Conservation (phyloP, 2,329 filamentous ascomycete genomes). For the Trichoderma aggressivum region DNA sequence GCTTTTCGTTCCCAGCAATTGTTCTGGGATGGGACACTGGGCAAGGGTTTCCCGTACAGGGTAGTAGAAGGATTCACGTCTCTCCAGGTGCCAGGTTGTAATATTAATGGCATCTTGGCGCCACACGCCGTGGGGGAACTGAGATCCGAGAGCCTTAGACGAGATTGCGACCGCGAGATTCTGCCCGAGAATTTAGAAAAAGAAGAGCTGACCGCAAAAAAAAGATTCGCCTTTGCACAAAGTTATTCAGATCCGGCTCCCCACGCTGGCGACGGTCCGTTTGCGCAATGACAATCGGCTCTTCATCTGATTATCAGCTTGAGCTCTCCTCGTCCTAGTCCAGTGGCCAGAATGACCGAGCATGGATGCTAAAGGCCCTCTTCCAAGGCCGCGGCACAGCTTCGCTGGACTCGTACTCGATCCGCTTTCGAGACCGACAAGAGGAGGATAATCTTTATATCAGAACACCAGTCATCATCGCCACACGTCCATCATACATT, state of each 20-base stretch:
- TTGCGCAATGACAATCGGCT: neutral
- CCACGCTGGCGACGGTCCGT: neutral
- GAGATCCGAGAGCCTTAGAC: neutral
- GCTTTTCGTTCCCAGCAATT: neutral
- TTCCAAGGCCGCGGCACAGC: neutral
- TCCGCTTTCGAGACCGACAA: neutral
- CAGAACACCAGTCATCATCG: neutral
- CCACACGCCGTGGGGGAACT: slow-evolving; percentile 9
- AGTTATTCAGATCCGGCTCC: neutral
- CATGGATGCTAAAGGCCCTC: slow-evolving; percentile 2
- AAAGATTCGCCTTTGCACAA: neutral
- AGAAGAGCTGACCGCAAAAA: neutral
- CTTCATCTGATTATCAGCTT: neutral
- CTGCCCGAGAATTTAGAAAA: neutral
- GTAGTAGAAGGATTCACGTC: neutral
- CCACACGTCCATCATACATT: neutral
- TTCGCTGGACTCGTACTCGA: neutral
- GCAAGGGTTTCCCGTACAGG: neutral
- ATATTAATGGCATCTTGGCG: slow-evolving; percentile 11
- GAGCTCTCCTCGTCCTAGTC: neutral
- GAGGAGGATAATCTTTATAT: neutral
- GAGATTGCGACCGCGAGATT: neutral
- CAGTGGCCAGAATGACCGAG: neutral
- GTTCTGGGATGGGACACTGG: neutral
- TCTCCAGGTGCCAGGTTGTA: neutral